These are phyloP conservation scores for Nicotiana paniculata DNA, from an alignment of 257 asterid species.

Conservation along the genomic window DNA sequence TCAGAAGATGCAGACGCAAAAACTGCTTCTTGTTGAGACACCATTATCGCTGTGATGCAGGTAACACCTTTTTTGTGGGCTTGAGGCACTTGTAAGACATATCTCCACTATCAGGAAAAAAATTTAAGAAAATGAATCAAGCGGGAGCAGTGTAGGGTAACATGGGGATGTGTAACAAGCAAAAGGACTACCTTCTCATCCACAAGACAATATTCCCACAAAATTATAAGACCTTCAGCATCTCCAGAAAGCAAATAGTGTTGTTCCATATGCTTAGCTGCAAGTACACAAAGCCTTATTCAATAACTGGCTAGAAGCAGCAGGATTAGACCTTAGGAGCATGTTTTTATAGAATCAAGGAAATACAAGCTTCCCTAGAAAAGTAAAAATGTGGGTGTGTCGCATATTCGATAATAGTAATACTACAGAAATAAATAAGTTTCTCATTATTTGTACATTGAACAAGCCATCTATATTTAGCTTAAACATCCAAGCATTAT, in stretches of 20 bases:
- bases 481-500: not conserved
- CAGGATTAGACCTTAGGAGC: not conserved
- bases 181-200: slow-evolving; percentile 54
- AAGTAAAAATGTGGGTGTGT: not conserved
- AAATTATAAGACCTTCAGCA: slow-evolving; percentile 68
- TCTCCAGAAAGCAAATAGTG: slow-evolving; percentile 88
- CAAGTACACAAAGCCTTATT: not conserved
- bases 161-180: not conserved
- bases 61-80: slow-evolving; percentile 86
- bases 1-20: slow-evolving; percentile 93
- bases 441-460: not conserved
- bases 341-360: not conserved
- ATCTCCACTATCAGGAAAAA: slow-evolving; percentile 61
- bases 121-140: not conserved
- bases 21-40: slow-evolving; percentile 55
- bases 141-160: not conserved
- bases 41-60: slow-evolving; percentile 65
- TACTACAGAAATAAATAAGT: not conserved
- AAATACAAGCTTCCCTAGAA: not conserved
- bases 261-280: slow-evolving; percentile 55
- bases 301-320: not conserved
- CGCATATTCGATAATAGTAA: not conserved
- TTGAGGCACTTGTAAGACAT: slow-evolving; percentile 62
- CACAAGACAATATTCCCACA: slow-evolving; percentile 70
- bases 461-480: not conserved